Conservation (phyloP, 2,329 filamentous ascomycete genomes). For the Whalleya microplaca region DNA sequence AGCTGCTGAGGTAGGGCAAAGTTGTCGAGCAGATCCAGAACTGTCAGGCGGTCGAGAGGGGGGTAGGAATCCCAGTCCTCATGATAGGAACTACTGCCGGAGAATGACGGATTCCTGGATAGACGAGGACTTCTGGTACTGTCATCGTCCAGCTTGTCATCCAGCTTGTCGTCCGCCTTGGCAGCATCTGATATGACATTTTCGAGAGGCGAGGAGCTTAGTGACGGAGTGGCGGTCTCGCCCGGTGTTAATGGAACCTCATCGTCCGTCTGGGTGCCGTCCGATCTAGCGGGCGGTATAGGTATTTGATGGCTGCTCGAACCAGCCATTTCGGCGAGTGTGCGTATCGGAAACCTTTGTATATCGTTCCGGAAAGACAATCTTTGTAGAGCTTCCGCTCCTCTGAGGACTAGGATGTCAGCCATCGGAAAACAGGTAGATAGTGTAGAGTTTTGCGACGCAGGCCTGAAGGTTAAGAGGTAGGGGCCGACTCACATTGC, state of each 20-base stretch:
- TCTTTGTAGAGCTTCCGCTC: conserved; percentile 44
- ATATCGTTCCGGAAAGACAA: conserved; percentile 46
- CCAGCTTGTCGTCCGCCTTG: conserved; percentile 52
- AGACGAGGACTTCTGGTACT: conserved; percentile 59
- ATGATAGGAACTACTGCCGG: conserved; percentile 82
- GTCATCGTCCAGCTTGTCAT: conserved; percentile 51
- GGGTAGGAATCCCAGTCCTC: conserved; percentile 88
- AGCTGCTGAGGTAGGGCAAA: conserved; percentile 87
- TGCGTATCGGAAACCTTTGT: conserved; percentile 39
- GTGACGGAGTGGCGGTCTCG: conserved; percentile 45
- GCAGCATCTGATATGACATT: conserved; percentile 53
- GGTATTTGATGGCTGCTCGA: conserved; percentile 36
- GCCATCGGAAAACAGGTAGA: conserved; percentile 37
- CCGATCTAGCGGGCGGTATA: conserved; percentile 42
- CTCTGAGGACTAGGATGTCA: conserved; percentile 47
- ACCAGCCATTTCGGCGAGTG: conserved; percentile 50
- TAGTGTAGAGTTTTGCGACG: too few species aligned
- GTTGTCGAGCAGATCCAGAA: conserved; percentile 94
- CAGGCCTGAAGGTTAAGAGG: neutral
- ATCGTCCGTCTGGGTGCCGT: conserved; percentile 46
- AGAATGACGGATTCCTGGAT: conserved; percentile 80
- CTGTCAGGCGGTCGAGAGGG: conserved; percentile 83
- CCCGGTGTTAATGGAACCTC: conserved; percentile 48
- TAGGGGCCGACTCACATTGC: neutral
- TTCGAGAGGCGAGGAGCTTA: conserved; percentile 48